Conservation (phyloP, 352 stramenopile genomes). For the Pythium volutum region DNA sequence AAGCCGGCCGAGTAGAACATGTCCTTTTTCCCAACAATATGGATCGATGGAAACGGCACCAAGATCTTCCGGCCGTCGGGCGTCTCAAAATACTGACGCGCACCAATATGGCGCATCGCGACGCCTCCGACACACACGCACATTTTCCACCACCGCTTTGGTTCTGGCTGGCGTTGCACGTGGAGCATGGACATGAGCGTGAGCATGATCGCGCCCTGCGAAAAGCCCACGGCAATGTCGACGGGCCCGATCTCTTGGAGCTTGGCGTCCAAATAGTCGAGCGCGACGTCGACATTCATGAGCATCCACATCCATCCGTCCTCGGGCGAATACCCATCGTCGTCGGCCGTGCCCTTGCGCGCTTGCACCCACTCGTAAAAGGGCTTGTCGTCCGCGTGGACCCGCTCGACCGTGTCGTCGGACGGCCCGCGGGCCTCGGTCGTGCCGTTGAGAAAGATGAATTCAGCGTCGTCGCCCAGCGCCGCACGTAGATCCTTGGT, state of each 20-base stretch:
- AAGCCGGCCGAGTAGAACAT: slow-evolving; percentile 36
- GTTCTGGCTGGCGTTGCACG: slow-evolving; percentile 20
- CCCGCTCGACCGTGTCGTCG: slow-evolving; percentile 43
- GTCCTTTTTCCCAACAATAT: slow-evolving; percentile 60
- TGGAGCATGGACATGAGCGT: slow-evolving; percentile 48
- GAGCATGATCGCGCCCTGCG: slow-evolving; percentile 52
- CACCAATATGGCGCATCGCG: slow-evolving; percentile 25
- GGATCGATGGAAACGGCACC: slow-evolving; percentile 58
- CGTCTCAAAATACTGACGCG: slow-evolving; percentile 40
- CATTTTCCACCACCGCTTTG: slow-evolving; percentile 43
- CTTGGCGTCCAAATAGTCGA: slow-evolving; percentile 47
- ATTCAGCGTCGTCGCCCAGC: slow-evolving; percentile 43
- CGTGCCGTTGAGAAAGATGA: slow-evolving; percentile 54
- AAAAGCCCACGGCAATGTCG: slow-evolving; percentile 67
- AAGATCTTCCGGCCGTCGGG: slow-evolving; percentile 27
- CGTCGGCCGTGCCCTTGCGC: slow-evolving; percentile 17
- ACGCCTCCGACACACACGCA: slow-evolving; percentile 41
- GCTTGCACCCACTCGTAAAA: slow-evolving; percentile 52
- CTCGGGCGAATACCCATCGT: too few relatives aligned
- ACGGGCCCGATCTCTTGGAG: slow-evolving; percentile 44
- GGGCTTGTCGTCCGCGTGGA: slow-evolving; percentile 39
- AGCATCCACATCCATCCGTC: slow-evolving; percentile 47
- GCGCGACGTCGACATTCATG: slow-evolving; percentile 36
- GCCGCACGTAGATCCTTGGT: slow-evolving; percentile 38
- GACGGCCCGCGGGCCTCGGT: slow-evolving; percentile 39